Percentiles rank a stretch among this genome's conserved stretches.
Conservation (phyloP, 2,329 filamentous ascomycete species). For the Domatiomyces catenatus region DNA sequence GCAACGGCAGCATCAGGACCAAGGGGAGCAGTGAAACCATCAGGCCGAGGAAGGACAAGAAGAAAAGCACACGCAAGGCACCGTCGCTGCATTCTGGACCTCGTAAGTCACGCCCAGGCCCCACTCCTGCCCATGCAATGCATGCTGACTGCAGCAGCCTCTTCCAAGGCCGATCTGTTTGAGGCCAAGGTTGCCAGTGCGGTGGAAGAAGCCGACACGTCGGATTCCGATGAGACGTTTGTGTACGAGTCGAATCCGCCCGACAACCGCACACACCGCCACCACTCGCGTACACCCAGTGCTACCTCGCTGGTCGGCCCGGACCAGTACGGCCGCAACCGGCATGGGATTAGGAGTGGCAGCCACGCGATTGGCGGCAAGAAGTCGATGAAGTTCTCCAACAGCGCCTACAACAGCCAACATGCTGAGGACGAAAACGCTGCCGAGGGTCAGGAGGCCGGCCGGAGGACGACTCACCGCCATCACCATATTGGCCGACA, state of each 20-base stretch:
- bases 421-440: constrained; percentile 53
- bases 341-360: constrained; percentile 51
- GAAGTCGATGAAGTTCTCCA: constrained; percentile 93
- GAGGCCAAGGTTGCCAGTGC: constrained; percentile 93
- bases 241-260: constrained; percentile 95
- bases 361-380: constrained; percentile 53
- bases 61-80: constrained; percentile 60
- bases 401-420: constrained; percentile 52
- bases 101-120: constrained; percentile 7
- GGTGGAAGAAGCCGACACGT: constrained; percentile 89
- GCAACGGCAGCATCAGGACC: constrained; percentile 58
- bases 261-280: constrained; percentile 52
- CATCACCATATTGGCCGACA: constrained; percentile 71
- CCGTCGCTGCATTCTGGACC: constrained; percentile 31
- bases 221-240: constrained; percentile 95
- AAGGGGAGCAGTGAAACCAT: constrained; percentile 95
- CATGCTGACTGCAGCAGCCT: constrained; percentile 37
- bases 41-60: constrained; percentile 83
- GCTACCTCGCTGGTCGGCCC: constrained; percentile 56
- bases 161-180: constrained; percentile 94
- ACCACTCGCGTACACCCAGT: constrained; percentile 89
- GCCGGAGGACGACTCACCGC: constrained; percentile 43
- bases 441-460: constrained; percentile 46
- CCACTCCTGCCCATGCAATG: constrained; percentile 8
- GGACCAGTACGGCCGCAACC: constrained; percentile 39